These are phyloP conservation scores for Monilinia laxa DNA, from an alignment of 2,329 filamentous ascomycete genomes.

Conservation along the genomic window DNA sequence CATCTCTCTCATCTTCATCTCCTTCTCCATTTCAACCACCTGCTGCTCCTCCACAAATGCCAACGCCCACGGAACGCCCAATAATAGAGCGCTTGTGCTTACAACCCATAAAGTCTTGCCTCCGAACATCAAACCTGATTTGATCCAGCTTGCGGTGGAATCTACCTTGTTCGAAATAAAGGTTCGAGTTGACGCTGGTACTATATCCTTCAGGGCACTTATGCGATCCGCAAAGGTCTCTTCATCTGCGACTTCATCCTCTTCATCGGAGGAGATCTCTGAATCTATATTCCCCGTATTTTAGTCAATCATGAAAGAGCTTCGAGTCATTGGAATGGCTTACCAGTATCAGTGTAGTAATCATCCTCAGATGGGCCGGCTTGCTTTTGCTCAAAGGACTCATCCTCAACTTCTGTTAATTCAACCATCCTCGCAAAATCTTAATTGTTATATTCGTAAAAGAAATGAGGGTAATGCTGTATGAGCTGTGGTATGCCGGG, in stretches of 20 bases:
- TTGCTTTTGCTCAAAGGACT: slow-evolving; percentile 80
- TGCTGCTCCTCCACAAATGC: slow-evolving; percentile 96
- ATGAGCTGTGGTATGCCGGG: background rate
- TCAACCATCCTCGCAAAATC: slow-evolving; percentile 73
- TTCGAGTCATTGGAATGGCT: slow-evolving; percentile 31
- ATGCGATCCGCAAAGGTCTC: slow-evolving; percentile 66
- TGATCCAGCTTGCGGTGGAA: slow-evolving; percentile 56
- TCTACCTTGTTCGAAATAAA: slow-evolving; percentile 62
- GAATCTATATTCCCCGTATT: slow-evolving; percentile 56
- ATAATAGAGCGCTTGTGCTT: slow-evolving; percentile 81
- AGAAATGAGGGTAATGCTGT: background rate
- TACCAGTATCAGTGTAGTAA: slow-evolving; percentile 91
- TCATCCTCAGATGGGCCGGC: slow-evolving; percentile 68
- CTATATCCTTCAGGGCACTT: slow-evolving; percentile 71
- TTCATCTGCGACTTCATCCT: slow-evolving; percentile 59
- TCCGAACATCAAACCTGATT: slow-evolving; percentile 64
- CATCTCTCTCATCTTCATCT: slow-evolving; percentile 92
- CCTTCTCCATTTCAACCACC: slow-evolving; percentile 94
- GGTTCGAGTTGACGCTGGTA: slow-evolving; percentile 70
- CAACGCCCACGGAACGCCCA: slow-evolving; percentile 91
- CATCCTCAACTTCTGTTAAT: slow-evolving; percentile 94
- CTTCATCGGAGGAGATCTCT: slow-evolving; percentile 78
- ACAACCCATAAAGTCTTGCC: slow-evolving; percentile 91
- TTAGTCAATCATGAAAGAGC: slow-evolving; percentile 28
- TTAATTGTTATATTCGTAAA: background rate